These are phyloP conservation scores for Xylogone sp. DNA, from an alignment of 2,329 filamentous ascomycete species.

Conservation along the genomic window DNA sequence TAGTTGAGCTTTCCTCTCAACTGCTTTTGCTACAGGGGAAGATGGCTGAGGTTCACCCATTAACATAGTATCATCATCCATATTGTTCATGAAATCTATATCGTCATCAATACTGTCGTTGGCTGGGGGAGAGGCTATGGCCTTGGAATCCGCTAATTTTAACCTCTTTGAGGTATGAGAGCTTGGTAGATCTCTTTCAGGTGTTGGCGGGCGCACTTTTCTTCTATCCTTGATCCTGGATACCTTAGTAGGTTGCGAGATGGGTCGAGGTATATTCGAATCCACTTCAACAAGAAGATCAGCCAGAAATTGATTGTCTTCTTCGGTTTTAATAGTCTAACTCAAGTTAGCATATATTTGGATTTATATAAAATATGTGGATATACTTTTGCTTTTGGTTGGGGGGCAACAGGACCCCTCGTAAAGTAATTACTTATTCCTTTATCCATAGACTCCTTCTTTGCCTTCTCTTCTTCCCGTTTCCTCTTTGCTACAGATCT, in stretches of 20 bases:
- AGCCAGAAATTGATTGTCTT: constrained; percentile 83
- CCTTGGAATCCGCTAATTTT: constrained; percentile 47
- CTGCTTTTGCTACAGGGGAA: constrained; percentile 77
- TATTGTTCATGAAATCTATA: constrained; percentile 45
- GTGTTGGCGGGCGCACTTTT: constrained; percentile 77
- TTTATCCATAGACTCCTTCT: constrained; percentile 81
- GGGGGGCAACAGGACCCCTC: constrained; percentile 62
- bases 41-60: constrained; percentile 87
- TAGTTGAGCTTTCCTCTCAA: constrained; percentile 62
- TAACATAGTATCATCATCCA: constrained; percentile 66
- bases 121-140: constrained; percentile 41
- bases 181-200: constrained; percentile 51
- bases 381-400: constrained; percentile 76
- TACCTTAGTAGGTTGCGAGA: constrained; percentile 58
- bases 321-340: constrained; percentile 74
- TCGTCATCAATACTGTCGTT: constrained; percentile 54
- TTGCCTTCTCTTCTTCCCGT: constrained; percentile 80
- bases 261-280: constrained; percentile 61
- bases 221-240: constrained; percentile 73
- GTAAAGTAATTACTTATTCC: constrained; percentile 95
- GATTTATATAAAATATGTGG: not conserved
- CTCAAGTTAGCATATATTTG: constrained; percentile 17
- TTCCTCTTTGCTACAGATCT: constrained; percentile 69
- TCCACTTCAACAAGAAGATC: constrained; percentile 86
- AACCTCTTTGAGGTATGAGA: constrained; percentile 53